Conservation (phyloP, 2,329 filamentous ascomycete species). For the Fusarium sp. region DNA sequence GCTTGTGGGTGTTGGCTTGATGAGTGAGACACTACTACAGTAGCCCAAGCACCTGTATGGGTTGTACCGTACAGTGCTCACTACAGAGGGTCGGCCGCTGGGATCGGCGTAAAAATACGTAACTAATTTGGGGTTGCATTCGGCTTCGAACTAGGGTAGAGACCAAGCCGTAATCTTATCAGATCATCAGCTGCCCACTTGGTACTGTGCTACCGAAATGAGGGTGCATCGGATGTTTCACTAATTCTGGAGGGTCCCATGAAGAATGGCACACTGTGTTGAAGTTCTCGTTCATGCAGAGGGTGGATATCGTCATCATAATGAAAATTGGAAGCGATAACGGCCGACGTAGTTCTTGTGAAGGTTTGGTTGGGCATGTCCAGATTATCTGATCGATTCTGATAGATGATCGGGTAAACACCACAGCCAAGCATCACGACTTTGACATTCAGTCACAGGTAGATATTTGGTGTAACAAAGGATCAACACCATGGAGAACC, state of each 20-base stretch:
- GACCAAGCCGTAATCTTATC: conserved; percentile 20
- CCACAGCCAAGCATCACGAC: not conserved
- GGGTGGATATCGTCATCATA: conserved; percentile 12
- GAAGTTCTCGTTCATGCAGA: not conserved
- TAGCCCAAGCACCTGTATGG: not conserved
- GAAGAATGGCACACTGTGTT: conserved; percentile 6
- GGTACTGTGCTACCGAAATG: conserved; percentile 11
- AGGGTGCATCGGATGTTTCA: conserved; percentile 21
- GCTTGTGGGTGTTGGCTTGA: not conserved
- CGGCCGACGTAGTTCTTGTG: conserved; percentile 1
- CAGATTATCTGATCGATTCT: not conserved
- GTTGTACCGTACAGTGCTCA: not conserved
- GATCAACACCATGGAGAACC: conserved; percentile 11
- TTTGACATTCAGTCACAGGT: not conserved
- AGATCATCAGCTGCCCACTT: conserved; percentile 17
- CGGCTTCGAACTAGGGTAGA: not conserved
- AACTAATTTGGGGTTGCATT: conserved; percentile 3
- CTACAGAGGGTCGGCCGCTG: not conserved
- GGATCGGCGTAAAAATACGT: conserved; percentile 15
- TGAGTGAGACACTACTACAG: not conserved
- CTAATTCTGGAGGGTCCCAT: conserved; percentile 6
- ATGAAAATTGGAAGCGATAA: not conserved
- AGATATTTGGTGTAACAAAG: not conserved
- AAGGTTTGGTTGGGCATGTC: not conserved
- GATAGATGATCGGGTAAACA: conserved; percentile 3